Evolutionary conservation across 805 yeast species (phyloP).

Genomic region (Candida qinlingensis): DNA sequence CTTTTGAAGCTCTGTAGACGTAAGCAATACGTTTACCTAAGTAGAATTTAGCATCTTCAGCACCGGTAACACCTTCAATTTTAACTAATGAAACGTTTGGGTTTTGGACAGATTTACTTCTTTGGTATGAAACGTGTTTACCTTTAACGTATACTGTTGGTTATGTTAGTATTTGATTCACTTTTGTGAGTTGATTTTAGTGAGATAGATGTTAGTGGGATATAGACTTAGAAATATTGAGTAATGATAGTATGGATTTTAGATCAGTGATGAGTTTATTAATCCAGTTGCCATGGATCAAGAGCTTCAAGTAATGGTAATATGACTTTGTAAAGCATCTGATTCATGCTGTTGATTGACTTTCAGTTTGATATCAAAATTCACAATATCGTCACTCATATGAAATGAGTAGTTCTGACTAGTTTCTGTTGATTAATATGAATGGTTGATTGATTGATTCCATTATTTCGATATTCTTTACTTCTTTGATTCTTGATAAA

Average conservation of each 20-base stretch:
- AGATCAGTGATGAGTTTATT: too few species aligned
- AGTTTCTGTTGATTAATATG: too few species aligned
- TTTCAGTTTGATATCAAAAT: too few species aligned
- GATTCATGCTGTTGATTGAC: too few species aligned
- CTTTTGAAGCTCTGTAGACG: slow-evolving; percentile 98
- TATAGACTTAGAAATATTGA: not conserved
- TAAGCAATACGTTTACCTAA: slow-evolving; percentile 99
- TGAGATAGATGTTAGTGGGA: not conserved
- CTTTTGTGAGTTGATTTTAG: not conserved
- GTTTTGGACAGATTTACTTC: slow-evolving; percentile 97
- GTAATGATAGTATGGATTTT: not conserved
- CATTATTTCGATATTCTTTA: too few species aligned
- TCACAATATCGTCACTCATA: too few species aligned
- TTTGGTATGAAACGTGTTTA: slow-evolving; percentile 99
- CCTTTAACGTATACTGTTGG: slow-evolving; percentile 96
- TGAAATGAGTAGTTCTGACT: too few species aligned
- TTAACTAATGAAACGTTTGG: slow-evolving; percentile 95
- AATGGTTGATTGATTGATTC: too few species aligned
- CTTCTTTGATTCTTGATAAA: too few species aligned
- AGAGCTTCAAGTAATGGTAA: too few species aligned
- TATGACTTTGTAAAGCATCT: too few species aligned
- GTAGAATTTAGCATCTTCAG: slow-evolving; percentile 98
- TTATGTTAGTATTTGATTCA: slow-evolving; percentile 17
- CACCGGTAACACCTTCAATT: slow-evolving; percentile 90
- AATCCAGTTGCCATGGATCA: too few species aligned